Base-by-base conservation (phyloP, 768 basidiomycete species). In the Lepiota subincarnata region DNA sequence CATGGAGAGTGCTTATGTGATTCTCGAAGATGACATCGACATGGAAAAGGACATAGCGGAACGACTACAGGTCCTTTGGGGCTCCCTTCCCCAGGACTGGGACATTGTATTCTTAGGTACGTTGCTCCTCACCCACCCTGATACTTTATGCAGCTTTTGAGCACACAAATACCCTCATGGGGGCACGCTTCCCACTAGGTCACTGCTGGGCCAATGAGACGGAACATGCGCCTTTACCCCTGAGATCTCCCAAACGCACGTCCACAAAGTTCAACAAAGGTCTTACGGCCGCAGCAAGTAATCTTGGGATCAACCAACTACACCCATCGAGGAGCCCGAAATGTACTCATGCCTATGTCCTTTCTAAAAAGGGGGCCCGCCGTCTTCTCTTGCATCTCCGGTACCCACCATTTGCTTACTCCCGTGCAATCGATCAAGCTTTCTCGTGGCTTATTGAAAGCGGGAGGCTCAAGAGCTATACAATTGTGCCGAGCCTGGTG, bases 1-100 rank as follows among this genome's bases (percentile, higher is more conserved):
- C 13, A 47, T 44, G 3, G 59, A 70, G 52, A 72, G 72, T 8
- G 70, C 78, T 1, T 71, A 74, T 0, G 53, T 89, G 7, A 73
- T 90, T n/a, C 70, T 89, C 6, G 89, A 90, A 66, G 89, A 90
- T 62, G 89, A 91, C 57, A 70, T 91, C 8, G 86, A 91, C 62
- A 83, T 89, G 80, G 89, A 91, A 68, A 70, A 65, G 26, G 80
- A 89, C 58, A 76, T 86, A 11, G 58, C 68, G 4, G 50, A 61
- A 13, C 75, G 78, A 22, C 62, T 77, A 16, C 48, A 18, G 31
- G 36, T 50, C n/a, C 57, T 86, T 36, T 87, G 84, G 85, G 48
- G 56, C 3, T 62, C 64, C 7, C 63, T 90, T 24, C 88, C 88
- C 5, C 38, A 34, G 1, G 72, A 78, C 13, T 90, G 88, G 88